Conservation (phyloP, 2,329 filamentous ascomycete genomes). For the Fusarium sulawesiense region DNA sequence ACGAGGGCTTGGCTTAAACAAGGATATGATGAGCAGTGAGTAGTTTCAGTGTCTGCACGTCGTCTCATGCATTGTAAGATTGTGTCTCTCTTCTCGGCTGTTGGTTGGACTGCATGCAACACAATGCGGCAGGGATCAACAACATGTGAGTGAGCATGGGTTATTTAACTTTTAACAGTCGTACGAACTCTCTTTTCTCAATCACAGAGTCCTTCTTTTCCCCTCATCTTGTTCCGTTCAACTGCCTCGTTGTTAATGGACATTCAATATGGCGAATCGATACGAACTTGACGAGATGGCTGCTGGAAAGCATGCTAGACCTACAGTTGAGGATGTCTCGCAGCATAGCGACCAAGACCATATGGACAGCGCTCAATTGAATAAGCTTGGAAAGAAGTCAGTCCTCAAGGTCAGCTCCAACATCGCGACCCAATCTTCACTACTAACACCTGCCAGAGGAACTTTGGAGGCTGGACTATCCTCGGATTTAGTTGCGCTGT, state of each 20-base stretch:
- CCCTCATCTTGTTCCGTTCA: not conserved
- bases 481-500: conserved; percentile 45
- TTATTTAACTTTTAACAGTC: not conserved
- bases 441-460: conserved; percentile 25
- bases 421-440: no score
- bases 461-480: conserved; percentile 44
- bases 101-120: not conserved
- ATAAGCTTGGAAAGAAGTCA: conserved; percentile 21
- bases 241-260: no score
- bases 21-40: not conserved
- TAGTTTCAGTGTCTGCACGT: not conserved
- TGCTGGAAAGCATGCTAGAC: conserved; percentile 11
- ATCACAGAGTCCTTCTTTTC: not conserved
- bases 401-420: conserved; percentile 4
- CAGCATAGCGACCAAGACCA: conserved; percentile 34
- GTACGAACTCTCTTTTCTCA: not conserved
- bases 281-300: conserved; percentile 22
- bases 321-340: conserved; percentile 5
- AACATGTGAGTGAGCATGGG: not conserved
- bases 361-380: conserved; percentile 39
- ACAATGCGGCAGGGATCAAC: not conserved
- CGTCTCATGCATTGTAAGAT: not conserved
- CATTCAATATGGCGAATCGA: not conserved
- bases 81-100: not conserved
- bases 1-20: not conserved